Conservation (phyloP, 352 stramenopile genomes). For the Globisporangium takayamanum region DNA sequence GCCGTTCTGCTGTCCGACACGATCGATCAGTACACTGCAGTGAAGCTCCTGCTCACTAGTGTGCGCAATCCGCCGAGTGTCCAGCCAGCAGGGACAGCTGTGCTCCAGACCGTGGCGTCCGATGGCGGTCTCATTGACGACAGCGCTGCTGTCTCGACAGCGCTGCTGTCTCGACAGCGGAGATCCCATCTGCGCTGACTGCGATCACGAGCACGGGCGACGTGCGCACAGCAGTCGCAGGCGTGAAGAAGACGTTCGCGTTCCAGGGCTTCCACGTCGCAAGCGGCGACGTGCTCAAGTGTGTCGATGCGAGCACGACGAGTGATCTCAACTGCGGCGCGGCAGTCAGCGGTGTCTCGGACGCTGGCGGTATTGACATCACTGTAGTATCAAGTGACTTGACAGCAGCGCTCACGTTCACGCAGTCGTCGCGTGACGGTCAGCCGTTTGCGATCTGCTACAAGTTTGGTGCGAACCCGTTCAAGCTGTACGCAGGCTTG, state of each 20-base stretch:
- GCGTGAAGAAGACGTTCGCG: slow-evolving; percentile 36
- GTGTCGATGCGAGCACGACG: slow-evolving; percentile 47
- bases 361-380: slow-evolving; percentile 35
- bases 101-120: slow-evolving; percentile 20
- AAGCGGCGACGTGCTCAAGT: slow-evolving; percentile 48
- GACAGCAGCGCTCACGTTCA: slow-evolving; percentile 29
- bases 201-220: slow-evolving; percentile 36
- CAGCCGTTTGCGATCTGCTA: slow-evolving; percentile 54
- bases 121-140: slow-evolving; percentile 47
- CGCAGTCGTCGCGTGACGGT: slow-evolving; percentile 29
- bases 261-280: slow-evolving; percentile 39
- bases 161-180: slow-evolving; percentile 21
- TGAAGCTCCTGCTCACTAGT: slow-evolving; percentile 29
- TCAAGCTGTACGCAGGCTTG: slow-evolving; percentile 46
- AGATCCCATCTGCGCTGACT: slow-evolving; percentile 31
- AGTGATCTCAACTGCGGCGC: slow-evolving; percentile 49
- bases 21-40: slow-evolving; percentile 26
- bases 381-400: slow-evolving; percentile 18
- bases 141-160: slow-evolving; percentile 24
- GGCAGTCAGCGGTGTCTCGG: slow-evolving; percentile 30
- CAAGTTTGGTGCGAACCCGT: slow-evolving; percentile 65
- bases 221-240: slow-evolving; percentile 40
- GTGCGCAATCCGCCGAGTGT: slow-evolving; percentile 44
- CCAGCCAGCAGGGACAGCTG: slow-evolving; percentile 20
- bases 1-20: slow-evolving; percentile 27